phyloP scores from a whole-genome alignment of 2,329 filamentous ascomycete species.

The Saccharata proteae region DNA sequence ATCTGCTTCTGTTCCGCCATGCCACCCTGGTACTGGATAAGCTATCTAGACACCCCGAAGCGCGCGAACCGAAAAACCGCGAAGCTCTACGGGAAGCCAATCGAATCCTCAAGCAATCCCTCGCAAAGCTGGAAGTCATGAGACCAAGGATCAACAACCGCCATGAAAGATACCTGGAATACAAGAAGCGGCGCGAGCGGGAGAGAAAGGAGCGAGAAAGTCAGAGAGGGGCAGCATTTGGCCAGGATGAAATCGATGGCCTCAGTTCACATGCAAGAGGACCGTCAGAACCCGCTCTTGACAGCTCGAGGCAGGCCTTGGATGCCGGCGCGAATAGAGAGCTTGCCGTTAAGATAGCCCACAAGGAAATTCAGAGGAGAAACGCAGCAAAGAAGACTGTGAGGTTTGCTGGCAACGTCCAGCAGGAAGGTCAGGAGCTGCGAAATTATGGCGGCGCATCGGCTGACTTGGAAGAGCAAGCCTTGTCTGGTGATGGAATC shows the following conservation, averaged over 20 bases:
- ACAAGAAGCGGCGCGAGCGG: constrained; percentile 19
- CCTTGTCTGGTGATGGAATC: constrained; percentile 17
- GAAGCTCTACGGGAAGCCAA: constrained; percentile 43
- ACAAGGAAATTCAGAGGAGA: constrained; percentile 22
- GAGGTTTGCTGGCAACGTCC: constrained; percentile 44
- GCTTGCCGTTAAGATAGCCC: constrained; percentile 22
- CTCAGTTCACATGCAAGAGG: constrained; percentile 8
- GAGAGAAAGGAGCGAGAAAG: constrained; percentile 23
- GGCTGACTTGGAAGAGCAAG: constrained; percentile 43
- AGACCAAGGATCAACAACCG: constrained; percentile 66
- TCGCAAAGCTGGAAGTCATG: constrained; percentile 62
- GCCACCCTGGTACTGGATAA: constrained; percentile 70
- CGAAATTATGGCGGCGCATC: constrained; percentile 40
- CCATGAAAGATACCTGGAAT: constrained; percentile 53
- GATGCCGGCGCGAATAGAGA: constrained; percentile 21
- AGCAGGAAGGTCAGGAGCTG: constrained; percentile 47
- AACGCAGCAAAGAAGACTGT: constrained; percentile 19
- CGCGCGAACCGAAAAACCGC: constrained; percentile 49
- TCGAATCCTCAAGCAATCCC: constrained; percentile 49
- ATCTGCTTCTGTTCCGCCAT: constrained; percentile 82
- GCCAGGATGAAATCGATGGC: constrained; percentile 14
- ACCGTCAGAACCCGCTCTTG: constrained; percentile 13
- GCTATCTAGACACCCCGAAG: constrained; percentile 64
- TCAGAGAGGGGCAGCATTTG: constrained; percentile 12
- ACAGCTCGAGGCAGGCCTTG: constrained; percentile 16